These are phyloP conservation scores for Limtongozyma cylindracea DNA, from an alignment of 805 yeast species.

Conservation along the genomic window DNA sequence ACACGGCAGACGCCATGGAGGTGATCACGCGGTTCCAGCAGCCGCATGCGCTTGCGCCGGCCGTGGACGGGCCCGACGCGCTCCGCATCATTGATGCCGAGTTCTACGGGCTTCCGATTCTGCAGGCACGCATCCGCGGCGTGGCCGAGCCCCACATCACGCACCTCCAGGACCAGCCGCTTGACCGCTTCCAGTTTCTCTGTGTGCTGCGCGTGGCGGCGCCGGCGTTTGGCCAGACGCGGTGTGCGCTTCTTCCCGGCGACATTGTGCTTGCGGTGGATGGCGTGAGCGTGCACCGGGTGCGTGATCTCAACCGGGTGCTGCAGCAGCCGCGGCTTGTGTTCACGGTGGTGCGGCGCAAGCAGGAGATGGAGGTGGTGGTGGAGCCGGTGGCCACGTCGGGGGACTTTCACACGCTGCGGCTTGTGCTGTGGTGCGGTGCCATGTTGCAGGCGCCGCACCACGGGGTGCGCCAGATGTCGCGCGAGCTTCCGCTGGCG, in stretches of 20 bases:
- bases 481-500: constrained; percentile 50
- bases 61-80: constrained; percentile 20
- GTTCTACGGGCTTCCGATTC: constrained; percentile 37
- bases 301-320: constrained; percentile 36
- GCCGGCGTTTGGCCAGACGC: constrained; percentile 7
- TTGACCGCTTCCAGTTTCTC: constrained; percentile 49
- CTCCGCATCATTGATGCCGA: constrained; percentile 60
- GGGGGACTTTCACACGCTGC: constrained; percentile 31
- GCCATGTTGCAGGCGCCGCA: constrained; percentile 73
- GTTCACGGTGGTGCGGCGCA: constrained; percentile 50
- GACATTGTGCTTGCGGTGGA: constrained; percentile 58
- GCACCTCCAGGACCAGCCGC: constrained; percentile 32
- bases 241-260: constrained; percentile 25
- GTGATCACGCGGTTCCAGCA: constrained; percentile 30
- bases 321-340: constrained; percentile 15
- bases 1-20: constrained; percentile 34
- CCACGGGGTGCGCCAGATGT: constrained; percentile 72
- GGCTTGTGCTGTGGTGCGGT: constrained; percentile 65
- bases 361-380: constrained; percentile 27
- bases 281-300: constrained; percentile 34
- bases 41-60: too few relatives aligned
- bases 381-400: constrained; percentile 43
- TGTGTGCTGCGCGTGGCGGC: constrained; percentile 44
- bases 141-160: constrained; percentile 68
- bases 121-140: constrained; percentile 66